phyloP scores from a whole-genome alignment of 2,329 filamentous ascomycete species.

The Fusarium proliferatum region DNA sequence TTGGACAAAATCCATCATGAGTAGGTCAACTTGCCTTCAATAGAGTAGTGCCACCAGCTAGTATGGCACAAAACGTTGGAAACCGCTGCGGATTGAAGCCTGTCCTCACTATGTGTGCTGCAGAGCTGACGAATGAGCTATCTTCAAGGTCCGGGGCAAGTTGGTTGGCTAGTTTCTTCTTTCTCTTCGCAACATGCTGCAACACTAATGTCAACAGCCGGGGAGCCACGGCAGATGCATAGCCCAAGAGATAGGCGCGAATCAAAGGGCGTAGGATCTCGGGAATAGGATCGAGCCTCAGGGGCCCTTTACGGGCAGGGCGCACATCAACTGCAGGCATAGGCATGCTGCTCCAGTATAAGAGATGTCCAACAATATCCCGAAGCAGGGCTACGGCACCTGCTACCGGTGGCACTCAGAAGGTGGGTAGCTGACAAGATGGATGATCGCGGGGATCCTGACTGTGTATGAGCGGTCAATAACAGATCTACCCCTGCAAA shows the following conservation, averaged over 20 bases:
- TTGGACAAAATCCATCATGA: not conserved
- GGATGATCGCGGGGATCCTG: constrained; percentile 37
- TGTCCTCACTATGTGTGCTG: constrained; percentile 57
- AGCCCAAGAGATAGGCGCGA: constrained; percentile 70
- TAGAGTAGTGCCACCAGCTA: constrained; percentile 70
- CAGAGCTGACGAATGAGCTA: constrained; percentile 48
- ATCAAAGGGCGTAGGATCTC: constrained; percentile 65
- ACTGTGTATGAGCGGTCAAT: constrained; percentile 33
- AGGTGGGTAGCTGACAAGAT: constrained; percentile 30
- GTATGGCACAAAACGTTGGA: constrained; percentile 69
- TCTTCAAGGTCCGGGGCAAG: constrained; percentile 44
- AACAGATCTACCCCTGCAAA: constrained; percentile 34
- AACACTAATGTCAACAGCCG: constrained; percentile 66
- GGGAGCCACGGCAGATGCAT: constrained; percentile 68
- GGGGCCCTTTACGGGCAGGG: constrained; percentile 31
- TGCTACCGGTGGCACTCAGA: constrained; percentile 33
- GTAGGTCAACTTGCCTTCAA: constrained; percentile 60
- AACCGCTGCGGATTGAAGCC: constrained; percentile 68
- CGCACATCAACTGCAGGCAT: constrained; percentile 31
- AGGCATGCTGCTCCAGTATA: constrained; percentile 26
- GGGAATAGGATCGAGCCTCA: constrained; percentile 54
- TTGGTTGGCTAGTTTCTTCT: constrained; percentile 41
- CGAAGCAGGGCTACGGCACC: constrained; percentile 39
- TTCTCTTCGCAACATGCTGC: constrained; percentile 58
- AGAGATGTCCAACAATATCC: constrained; percentile 9